Percentiles rank a stretch among this genome's conserved stretches.
These are phyloP conservation scores for Podaxis sp. DNA, from an alignment of 768 basidiomycete species.

Conservation along the genomic window DNA sequence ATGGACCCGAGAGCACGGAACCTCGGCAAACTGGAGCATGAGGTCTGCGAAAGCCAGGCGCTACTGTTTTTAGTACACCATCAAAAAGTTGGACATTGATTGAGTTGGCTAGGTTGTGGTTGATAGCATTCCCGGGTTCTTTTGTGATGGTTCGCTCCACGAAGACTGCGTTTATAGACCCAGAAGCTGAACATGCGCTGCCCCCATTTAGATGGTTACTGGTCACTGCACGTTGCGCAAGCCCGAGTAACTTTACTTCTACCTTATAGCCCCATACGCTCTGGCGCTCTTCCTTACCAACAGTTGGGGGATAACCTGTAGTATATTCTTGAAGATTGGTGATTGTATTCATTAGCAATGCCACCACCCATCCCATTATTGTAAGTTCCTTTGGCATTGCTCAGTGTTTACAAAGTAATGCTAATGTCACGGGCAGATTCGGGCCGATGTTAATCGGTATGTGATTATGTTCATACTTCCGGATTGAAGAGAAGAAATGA, in stretches of 20 bases:
- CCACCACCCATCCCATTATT: constrained; percentile 12
- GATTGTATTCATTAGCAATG: background rate
- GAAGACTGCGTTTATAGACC: background rate
- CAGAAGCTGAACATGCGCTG: background rate
- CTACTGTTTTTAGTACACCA: background rate
- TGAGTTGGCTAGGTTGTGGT: background rate
- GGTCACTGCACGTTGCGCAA: background rate
- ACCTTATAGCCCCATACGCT: background rate
- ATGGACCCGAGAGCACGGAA: background rate
- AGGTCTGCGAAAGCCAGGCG: background rate
- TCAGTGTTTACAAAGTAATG: background rate
- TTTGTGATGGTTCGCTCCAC: background rate
- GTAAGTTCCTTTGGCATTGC: constrained; percentile 1
- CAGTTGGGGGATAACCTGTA: background rate
- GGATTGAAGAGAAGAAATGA: background rate
- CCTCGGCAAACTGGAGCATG: background rate
- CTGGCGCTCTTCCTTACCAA: background rate
- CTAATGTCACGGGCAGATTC: constrained; percentile 8
- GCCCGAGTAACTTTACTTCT: background rate
- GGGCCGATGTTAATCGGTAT: constrained; percentile 19
- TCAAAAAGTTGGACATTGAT: background rate
- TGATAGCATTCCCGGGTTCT: background rate
- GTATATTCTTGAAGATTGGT: background rate
- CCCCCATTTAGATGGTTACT: too few relatives aligned
- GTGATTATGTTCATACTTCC: background rate